A percentile compares a stretch with the other conserved stretches of the same genome.
Conservation (phyloP, 768 basidiomycete species). For the Mycena rebaudengoi region DNA sequence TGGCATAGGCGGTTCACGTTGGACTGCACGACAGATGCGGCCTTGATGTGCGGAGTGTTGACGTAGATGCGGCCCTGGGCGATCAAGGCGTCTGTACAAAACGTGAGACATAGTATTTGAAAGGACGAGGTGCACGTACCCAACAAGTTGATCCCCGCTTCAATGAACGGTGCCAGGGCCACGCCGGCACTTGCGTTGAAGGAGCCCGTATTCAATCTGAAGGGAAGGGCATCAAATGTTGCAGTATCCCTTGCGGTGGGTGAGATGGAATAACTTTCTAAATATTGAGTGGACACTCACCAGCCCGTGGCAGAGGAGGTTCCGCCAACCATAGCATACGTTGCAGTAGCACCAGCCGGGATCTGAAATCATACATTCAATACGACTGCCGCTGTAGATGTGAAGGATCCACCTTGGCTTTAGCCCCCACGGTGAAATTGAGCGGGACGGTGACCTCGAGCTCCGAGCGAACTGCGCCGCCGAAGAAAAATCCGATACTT, state of each 20-base stretch:
- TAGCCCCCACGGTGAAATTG: constrained; percentile 21
- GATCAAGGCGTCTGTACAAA: neutral
- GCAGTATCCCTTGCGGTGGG: neutral
- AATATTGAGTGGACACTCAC: neutral
- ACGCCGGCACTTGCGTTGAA: neutral
- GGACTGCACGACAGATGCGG: neutral
- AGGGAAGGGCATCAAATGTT: constrained; percentile 18
- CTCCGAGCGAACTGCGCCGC: neutral
- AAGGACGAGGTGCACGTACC: neutral
- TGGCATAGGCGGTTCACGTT: constrained; percentile 6
- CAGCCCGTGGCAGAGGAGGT: constrained; percentile 17
- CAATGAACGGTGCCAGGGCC: constrained; percentile 15
- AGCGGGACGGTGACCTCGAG: neutral
- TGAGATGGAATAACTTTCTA: neutral
- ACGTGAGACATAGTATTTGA: neutral
- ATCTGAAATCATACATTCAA: constrained; percentile 1
- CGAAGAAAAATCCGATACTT: constrained; percentile 16
- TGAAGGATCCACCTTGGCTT: neutral
- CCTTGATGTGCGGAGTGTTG: constrained; percentile 7
- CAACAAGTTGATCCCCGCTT: neutral
- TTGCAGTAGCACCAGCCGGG: constrained; percentile 3
- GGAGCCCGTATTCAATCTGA: constrained; percentile 18
- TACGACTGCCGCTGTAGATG: neutral
- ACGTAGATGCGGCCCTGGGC: constrained; percentile 11
- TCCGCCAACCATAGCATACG: neutral